Evolutionary conservation across 176 grass and related monocot genomes (phyloP).

Genomic region (Bolboschoenus planiculmis): DNA sequence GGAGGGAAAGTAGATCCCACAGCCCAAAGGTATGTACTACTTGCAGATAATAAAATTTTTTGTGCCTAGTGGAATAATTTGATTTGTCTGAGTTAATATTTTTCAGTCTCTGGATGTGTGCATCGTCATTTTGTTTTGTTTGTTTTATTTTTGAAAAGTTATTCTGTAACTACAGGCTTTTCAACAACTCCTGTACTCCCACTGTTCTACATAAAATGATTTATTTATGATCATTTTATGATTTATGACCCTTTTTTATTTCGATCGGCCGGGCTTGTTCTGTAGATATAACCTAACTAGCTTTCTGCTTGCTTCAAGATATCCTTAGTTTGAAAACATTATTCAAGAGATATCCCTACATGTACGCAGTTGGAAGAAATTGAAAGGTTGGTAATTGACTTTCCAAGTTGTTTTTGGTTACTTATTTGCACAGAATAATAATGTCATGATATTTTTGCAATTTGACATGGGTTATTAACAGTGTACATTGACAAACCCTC

Average conservation of each 20-base stretch:
- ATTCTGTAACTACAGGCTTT: not conserved
- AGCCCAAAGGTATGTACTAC: not conserved
- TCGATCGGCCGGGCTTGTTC: not conserved
- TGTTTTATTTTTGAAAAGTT: conserved; percentile 15
- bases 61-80: not conserved
- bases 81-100: not conserved
- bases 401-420: not conserved
- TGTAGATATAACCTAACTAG: not conserved
- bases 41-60: conserved; percentile 1
- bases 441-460: not conserved
- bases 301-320: not conserved
- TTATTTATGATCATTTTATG: not conserved
- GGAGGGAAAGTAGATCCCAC: not conserved
- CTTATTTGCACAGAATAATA: conserved; percentile 1
- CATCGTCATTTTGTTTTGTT: conserved; percentile 5
- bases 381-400: not conserved
- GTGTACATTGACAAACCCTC: not conserved
- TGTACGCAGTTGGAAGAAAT: not conserved
- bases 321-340: not conserved
- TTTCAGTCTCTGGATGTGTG: conserved; percentile 14
- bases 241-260: not conserved
- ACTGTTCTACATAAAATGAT: not conserved
- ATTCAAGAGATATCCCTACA: not conserved
- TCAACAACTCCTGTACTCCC: not conserved
- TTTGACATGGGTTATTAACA: not conserved